Evolutionary conservation across 345 rosid genomes (phyloP), one percentile per base, ranked within the genome.

Genomic region (Kandelia obovata): DNA sequence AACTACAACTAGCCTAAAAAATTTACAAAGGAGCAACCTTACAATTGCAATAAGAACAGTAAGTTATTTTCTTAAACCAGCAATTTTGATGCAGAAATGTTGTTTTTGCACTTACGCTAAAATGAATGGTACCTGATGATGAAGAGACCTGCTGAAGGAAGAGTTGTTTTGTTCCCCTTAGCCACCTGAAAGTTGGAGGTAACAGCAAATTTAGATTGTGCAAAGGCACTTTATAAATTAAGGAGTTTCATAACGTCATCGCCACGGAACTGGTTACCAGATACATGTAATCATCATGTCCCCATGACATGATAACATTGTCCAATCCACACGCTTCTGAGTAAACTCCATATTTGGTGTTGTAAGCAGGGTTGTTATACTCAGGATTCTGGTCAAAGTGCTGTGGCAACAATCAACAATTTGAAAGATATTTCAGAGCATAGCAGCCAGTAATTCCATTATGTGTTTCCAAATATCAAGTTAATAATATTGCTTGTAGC

Each of bases 221-320:
- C 10, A 39, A 39, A 39, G 2, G 46, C 46, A 39, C 46, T 39
- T 39, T 8, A 39, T 39, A 11, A 9, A 10, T 39, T 10, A 8
- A 37, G 43, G 43, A 37, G 43, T 37, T 8, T 10, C 46, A 39
- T 39, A 10, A 39, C 46, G 10, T 39, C 46, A 39, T 1, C 46
- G 5, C 46, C 46, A n/a, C 60, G 20, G 26, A 58, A 46, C 0
- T 19, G 58, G 6, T 53, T 82, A 88, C 89, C 89, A 89, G 68
- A 65, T 81, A 86, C 94, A 89, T 86, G 75, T 89, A 89, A 49
- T 89, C 91, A 35, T 86, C 89, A 52, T 89, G 94, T 25, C 91
- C 91, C 82, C 84, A 85, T 5, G 94, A 86, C 89, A 89, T 89
- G 79, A 79, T 34, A 17, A 85, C 80, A 64, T 83, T 86, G 74